Evolutionary conservation across 176 grass and related monocot genomes (phyloP), one percentile per base, ranked within the genome.

Genomic region (Aegilops sharonensis): DNA sequence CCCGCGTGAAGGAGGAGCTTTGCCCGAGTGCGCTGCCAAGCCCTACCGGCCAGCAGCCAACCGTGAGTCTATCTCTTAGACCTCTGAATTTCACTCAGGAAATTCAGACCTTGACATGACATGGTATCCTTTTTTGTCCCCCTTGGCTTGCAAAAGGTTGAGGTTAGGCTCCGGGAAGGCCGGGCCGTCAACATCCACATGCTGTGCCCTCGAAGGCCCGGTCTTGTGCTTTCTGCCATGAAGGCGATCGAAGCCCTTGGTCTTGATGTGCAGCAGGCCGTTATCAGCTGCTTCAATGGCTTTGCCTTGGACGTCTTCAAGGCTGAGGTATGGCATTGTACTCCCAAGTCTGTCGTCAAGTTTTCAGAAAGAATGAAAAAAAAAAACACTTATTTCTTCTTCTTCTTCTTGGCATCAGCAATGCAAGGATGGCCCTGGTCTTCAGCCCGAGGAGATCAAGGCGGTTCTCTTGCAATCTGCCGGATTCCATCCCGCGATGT

Each of bases 201-300:
- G 97, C 75, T 97, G 66, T 94, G 97, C 5, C 83, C 94, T 45
- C 97, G 94, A 75, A 89, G 89, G 87, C 97, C 97, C 2, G 97
- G 97, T 34, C 82, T 99, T 36, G 77, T 97, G 52, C 94, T 99
- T 0, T 94, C 92, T 45, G 81, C 97, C 15, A 97, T 99, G 94
- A 92, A 85, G 50, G 94, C 92, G 1, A 90, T 99, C 2, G 97
- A 99, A 84, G 78, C 87, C n/a, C 90, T 99, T 3, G 97, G 97
- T n/a, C 87, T 96, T 12, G 97, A 99, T 45, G 90, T 99, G 63
- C 92, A 99, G 39, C 97, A 99, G 89, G 97, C 94, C 72, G 97
- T 99, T 30, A 83, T 89, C 81, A 99, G 97, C 79, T 99, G 97
- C 83, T 99, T 97, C 94, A 99, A 94, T 78, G 97, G 94, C 25